Evolutionary conservation across 2,329 filamentous ascomycete genomes (phyloP).

Genomic region (Trichoderma lentiforme): DNA sequence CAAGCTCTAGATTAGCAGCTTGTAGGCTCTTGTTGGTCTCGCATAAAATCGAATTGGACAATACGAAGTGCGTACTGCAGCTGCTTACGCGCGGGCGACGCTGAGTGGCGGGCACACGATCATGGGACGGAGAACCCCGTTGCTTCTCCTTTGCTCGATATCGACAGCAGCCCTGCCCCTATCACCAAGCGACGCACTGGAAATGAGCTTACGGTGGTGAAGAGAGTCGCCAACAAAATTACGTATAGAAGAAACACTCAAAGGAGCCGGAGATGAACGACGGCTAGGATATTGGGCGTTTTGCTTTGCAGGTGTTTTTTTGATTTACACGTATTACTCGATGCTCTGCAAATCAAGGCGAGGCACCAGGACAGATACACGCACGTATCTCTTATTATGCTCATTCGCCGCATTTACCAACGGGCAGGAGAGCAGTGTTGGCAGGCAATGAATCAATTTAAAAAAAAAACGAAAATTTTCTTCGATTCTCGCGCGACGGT

Average conservation of each 20-base stretch:
- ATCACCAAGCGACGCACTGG: neutral
- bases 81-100: neutral
- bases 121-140: neutral
- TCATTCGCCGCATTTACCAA: neutral
- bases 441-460: neutral
- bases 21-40: neutral
- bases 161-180: neutral
- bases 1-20: neutral
- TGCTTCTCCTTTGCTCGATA: neutral
- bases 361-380: neutral
- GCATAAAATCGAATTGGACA: neutral
- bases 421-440: neutral
- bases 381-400: neutral
- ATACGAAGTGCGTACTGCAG: neutral
- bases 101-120: neutral
- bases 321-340: neutral
- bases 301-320: neutral
- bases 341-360: neutral
- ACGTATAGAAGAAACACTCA: neutral
- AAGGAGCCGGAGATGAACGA: neutral
- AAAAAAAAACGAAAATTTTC: neutral
- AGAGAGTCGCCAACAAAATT: neutral
- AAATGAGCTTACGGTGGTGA: neutral
- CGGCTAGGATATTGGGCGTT: neutral
- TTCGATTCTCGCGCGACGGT: neutral